These are phyloP conservation scores for Microstegium vimineum DNA, from an alignment of 176 grass and related monocot species.

Conservation along the genomic window DNA sequence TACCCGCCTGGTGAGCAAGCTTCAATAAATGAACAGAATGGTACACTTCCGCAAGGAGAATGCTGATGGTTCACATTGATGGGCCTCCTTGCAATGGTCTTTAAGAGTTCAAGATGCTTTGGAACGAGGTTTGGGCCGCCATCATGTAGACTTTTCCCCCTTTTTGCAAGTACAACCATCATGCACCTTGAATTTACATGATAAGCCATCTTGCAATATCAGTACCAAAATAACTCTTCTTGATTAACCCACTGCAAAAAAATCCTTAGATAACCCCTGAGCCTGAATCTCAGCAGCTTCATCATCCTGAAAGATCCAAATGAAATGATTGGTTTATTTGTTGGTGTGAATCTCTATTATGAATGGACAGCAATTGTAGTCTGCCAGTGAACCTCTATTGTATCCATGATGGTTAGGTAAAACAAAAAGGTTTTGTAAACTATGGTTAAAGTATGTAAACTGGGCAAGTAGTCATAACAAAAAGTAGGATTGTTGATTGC, in stretches of 20 bases:
- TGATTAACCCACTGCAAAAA: conserved; percentile 58
- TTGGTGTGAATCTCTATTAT: neutral
- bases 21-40: conserved; percentile 52
- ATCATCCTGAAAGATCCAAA: conserved; percentile 42
- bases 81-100: neutral
- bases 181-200: too few relatives aligned
- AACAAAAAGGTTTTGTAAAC: neutral
- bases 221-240: conserved; percentile 59
- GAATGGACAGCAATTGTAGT: neutral
- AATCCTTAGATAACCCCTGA: conserved; percentile 47
- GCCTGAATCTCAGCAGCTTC: conserved; percentile 18
- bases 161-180: neutral
- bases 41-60: conserved; percentile 33
- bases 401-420: neutral
- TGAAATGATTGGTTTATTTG: conserved; percentile 6
- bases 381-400: neutral
- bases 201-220: conserved; percentile 35
- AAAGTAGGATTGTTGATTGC: neutral
- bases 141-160: neutral
- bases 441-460: conserved; percentile 2
- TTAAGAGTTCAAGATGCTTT: neutral
- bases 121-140: conserved; percentile 13
- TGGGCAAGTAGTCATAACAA: neutral
- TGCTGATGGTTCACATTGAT: neutral
- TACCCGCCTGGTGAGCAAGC: conserved; percentile 36